A percentile compares a stretch with the other conserved stretches of the same genome.
These are phyloP conservation scores for Spergularia azorica DNA, from an alignment of 179 eudicot genomes.

Conservation along the genomic window DNA sequence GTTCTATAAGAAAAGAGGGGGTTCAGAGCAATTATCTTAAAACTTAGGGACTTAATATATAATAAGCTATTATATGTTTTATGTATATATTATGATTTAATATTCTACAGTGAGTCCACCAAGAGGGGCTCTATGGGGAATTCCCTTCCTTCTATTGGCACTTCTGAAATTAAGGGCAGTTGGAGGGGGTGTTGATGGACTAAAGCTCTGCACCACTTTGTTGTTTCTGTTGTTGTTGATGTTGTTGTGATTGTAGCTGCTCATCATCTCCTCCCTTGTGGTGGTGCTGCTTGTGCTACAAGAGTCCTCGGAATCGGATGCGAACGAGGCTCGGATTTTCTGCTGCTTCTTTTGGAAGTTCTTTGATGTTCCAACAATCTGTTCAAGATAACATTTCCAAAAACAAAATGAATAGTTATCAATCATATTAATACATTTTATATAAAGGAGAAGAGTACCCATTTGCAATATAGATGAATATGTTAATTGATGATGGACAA, in stretches of 20 bases:
- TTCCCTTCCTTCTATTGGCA: constrained; percentile 90
- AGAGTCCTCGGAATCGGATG: constrained; percentile 60
- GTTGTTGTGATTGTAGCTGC: constrained; percentile 9
- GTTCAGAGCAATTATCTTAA: constrained; percentile 27
- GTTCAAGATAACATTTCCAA: background rate
- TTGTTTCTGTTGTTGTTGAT: constrained; percentile 4
- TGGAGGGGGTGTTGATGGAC: constrained; percentile 90
- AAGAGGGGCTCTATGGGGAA: constrained; percentile 93
- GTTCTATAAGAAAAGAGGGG: constrained; percentile 11
- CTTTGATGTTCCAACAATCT: constrained; percentile 75
- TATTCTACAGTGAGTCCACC: constrained; percentile 60
- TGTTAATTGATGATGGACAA: background rate
- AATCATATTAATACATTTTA: too few relatives aligned
- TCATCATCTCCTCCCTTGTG: constrained; percentile 29
- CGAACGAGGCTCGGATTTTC: constrained; percentile 18
- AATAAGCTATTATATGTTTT: background rate
- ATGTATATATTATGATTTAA: constrained; percentile 17
- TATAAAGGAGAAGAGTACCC: background rate
- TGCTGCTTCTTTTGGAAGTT: constrained; percentile 39
- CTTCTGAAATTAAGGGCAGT: constrained; percentile 49
- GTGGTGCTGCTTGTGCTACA: constrained; percentile 47
- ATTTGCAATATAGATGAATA: constrained; percentile 13
- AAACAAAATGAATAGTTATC: background rate
- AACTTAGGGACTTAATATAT: constrained; percentile 15
- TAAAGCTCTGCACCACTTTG: constrained; percentile 52